Evolutionary conservation across 345 rosid genomes (phyloP).

Genomic region (Bruguiera sexangula): DNA sequence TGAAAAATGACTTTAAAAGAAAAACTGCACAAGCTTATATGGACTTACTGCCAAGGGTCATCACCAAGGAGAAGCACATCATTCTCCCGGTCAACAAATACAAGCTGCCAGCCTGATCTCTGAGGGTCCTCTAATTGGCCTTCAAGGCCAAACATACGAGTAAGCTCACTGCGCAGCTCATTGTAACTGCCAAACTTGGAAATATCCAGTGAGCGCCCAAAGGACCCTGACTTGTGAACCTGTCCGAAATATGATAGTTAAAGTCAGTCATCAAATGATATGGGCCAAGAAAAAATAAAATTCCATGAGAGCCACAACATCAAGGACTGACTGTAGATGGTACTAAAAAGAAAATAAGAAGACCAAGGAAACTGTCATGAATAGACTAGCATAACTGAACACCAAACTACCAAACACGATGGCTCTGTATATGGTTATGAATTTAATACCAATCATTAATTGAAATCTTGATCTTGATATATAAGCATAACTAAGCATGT

Average conservation of each 20-base stretch:
- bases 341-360: background rate
- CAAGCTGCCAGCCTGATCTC: slow-evolving; percentile 99
- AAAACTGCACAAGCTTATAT: background rate
- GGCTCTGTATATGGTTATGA: too few relatives aligned
- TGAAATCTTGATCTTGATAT: too few relatives aligned
- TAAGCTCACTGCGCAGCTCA: slow-evolving; percentile 89
- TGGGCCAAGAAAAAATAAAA: background rate
- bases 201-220: slow-evolving; percentile 48
- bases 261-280: background rate
- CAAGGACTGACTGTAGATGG: background rate
- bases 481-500: too few relatives aligned
- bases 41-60: slow-evolving; percentile 97
- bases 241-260: slow-evolving; percentile 5
- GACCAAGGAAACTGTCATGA: background rate
- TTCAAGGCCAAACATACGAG: slow-evolving; percentile 96
- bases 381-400: too few relatives aligned
- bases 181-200: slow-evolving; percentile 49
- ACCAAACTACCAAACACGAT: too few relatives aligned
- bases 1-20: background rate
- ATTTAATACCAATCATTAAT: too few relatives aligned
- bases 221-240: slow-evolving; percentile 48
- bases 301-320: background rate
- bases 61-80: slow-evolving; percentile 99
- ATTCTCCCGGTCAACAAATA: slow-evolving; percentile 99
- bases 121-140: slow-evolving; percentile 98